Evolutionary conservation across 2,329 filamentous ascomycete species (phyloP), one percentile per base, ranked within the genome.

Genomic region (Verruconis gallopava): DNA sequence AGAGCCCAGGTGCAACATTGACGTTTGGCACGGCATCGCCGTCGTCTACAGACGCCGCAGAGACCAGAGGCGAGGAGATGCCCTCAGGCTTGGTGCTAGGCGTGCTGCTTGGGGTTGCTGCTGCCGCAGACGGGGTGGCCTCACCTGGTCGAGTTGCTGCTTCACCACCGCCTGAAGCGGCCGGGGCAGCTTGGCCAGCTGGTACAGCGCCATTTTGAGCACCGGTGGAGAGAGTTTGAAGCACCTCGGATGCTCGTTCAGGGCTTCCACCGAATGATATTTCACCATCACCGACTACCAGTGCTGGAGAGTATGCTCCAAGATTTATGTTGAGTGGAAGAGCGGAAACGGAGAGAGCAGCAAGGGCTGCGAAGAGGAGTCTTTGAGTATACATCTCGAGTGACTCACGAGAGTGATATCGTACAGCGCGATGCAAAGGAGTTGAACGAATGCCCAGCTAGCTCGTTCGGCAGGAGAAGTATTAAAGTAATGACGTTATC

Each of bases 281-380:
- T 54, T 67, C 66, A 57, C 67, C 66, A 60, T 70, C 67, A 66
- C 67, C 67, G 57, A 70, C 66, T 57, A 70, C 67, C 58, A 69
- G 50, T 49, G 67, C 67, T 38, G 66, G 67, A 34, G 66, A 70
- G 52, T 68, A 70, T 21, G 67, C 66, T 41, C 66, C 67, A 40
- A 70, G 59, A 56, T 69, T 69, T 63, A 70, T 69, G 61, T 69
- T 70, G 39, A 70, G 63, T 20, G 66, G 66, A 37, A 67, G 55
- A 44, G 62, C 61, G 40, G 55, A 51, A 50, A 60, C 54, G 14
- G 50, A 44, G 45, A 55, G 50, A 45, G 56, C 56, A 44, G 56
- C 51, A 33, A 59, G 52, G 41, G 57, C 51, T 34, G 60, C 45
- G 22, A 47, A 17, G 49, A 62, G 50, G 40, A 61, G 47, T 49